Conservation (phyloP, 257 asterid genomes). For the Apocynum venetum region DNA sequence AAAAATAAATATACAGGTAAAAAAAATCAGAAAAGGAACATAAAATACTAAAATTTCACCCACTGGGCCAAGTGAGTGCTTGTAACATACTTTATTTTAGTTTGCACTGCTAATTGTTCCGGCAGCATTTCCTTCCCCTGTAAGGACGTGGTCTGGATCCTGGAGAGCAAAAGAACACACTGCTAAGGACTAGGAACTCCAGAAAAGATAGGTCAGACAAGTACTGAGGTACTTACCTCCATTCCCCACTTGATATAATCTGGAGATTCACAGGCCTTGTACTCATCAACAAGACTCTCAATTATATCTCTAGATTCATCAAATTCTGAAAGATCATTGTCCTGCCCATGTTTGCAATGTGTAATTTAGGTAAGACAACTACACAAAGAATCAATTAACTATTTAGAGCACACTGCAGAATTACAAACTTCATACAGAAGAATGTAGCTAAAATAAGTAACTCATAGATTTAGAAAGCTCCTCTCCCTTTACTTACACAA, state of each 20-base stretch:
- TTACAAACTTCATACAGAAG: not conserved
- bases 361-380: not conserved
- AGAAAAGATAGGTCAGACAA: not conserved
- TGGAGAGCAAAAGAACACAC: slow-evolving; percentile 22
- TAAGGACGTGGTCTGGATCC: slow-evolving; percentile 74
- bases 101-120: slow-evolving; percentile 60
- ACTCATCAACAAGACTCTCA: slow-evolving; percentile 94
- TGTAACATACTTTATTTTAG: slow-evolving; percentile 10
- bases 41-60: not conserved
- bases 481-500: not conserved
- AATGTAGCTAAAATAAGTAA: not conserved
- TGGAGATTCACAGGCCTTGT: slow-evolving; percentile 99
- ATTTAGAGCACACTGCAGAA: not conserved
- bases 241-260: slow-evolving; percentile 99
- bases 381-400: not conserved
- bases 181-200: not conserved
- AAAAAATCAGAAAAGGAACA: not conserved
- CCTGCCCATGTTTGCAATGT: slow-evolving; percentile 44
- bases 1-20: too few species aligned
- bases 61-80: not conserved
- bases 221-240: slow-evolving; percentile 55
- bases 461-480: not conserved
- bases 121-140: slow-evolving; percentile 80
- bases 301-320: slow-evolving; percentile 98
- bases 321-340: slow-evolving; percentile 96